Conservation (phyloP, 2,329 filamentous ascomycete genomes). For the Graphium sp. region DNA sequence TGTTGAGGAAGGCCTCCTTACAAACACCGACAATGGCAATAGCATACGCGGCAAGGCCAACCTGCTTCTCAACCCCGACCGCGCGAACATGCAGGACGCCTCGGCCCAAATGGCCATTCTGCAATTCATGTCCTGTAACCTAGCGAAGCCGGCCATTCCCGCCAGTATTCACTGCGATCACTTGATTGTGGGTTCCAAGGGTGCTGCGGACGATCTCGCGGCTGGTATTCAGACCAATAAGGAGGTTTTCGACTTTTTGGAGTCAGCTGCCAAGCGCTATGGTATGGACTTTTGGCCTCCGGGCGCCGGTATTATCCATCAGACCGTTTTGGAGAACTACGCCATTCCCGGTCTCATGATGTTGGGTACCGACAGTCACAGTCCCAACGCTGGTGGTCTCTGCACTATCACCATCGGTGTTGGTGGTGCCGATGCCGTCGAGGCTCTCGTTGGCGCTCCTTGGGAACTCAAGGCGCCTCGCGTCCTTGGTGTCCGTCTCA, state of each 20-base stretch:
- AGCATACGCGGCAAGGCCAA: constrained; percentile 78
- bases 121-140: constrained; percentile 95
- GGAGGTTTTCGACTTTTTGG: constrained; percentile 94
- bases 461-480: constrained; percentile 97
- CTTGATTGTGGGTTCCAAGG: constrained; percentile 89
- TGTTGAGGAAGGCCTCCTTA: constrained; percentile 72
- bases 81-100: constrained; percentile 98
- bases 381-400: constrained; percentile 89
- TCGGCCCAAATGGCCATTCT: constrained; percentile 96
- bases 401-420: constrained; percentile 93
- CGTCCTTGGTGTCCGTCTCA: constrained; percentile 70
- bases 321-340: constrained; percentile 96
- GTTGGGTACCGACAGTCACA: constrained; percentile 95
- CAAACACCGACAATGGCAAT: constrained; percentile 66
- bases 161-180: constrained; percentile 98
- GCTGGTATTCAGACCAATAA: constrained; percentile 81
- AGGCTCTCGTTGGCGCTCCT: constrained; percentile 86
- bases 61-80: constrained; percentile 90
- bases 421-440: constrained; percentile 90
- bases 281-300: constrained; percentile 94
- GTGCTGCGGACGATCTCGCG: constrained; percentile 71
- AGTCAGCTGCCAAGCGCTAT: constrained; percentile 80
- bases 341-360: constrained; percentile 96
- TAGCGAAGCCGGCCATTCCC: constrained; percentile 78
- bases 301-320: constrained; percentile 89